Evolutionary conservation across 768 basidiomycete genomes (phyloP).

Genomic region (Chalciporus chontae): DNA sequence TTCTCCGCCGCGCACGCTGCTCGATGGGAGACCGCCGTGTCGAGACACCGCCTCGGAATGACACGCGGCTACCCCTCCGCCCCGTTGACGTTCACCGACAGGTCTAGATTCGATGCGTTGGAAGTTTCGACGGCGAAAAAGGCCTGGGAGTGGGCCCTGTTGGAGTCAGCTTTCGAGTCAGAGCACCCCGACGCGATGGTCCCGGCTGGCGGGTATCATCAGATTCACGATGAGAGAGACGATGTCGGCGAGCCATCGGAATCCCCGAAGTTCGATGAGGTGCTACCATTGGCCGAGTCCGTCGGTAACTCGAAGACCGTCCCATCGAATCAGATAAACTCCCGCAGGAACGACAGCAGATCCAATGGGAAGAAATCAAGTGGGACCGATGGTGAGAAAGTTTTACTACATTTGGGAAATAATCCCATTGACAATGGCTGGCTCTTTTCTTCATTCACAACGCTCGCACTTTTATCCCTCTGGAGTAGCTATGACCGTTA

Average conservation of each 20-base stretch:
- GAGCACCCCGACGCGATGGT: neutral
- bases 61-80: neutral
- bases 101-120: neutral
- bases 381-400: neutral
- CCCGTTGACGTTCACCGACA: neutral
- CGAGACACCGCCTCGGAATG: neutral
- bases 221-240: neutral
- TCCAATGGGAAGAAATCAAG: neutral
- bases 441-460: neutral
- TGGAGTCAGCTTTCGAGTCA: neutral
- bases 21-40: conserved; percentile 19
- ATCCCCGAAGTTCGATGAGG: neutral
- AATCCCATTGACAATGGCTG: neutral
- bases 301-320: neutral
- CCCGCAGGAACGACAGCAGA: neutral
- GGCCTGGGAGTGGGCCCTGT: neutral
- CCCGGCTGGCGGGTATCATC: neutral
- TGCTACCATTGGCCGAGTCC: neutral
- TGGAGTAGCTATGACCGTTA: conserved; percentile 45
- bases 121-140: neutral
- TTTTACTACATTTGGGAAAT: neutral
- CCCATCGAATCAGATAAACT: neutral
- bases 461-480: too few relatives aligned
- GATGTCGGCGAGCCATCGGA: neutral
- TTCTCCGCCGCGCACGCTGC: conserved; percentile 32